phyloP scores from a whole-genome alignment of 768 basidiomycete genomes.

The Hydnomerulius pinastri region DNA sequence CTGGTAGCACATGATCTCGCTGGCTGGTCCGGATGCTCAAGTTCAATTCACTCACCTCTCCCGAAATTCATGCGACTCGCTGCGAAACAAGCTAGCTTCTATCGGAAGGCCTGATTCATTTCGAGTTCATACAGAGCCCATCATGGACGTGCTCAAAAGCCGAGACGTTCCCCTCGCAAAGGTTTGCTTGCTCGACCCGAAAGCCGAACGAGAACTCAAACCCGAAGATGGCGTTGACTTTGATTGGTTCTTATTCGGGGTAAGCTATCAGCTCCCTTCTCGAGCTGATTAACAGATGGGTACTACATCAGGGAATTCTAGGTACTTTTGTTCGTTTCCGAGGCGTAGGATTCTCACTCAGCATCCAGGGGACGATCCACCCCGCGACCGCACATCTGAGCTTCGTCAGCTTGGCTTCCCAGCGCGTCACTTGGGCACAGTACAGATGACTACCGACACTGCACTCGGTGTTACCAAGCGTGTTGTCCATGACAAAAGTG shows the following conservation, averaged over 20 bases:
- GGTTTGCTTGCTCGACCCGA: constrained; percentile 95
- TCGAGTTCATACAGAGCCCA: constrained; percentile 24
- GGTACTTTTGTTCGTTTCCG: constrained; percentile 35
- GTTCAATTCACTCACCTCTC: constrained; percentile 91
- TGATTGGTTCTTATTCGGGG: constrained; percentile 90
- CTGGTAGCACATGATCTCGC: constrained; percentile 75
- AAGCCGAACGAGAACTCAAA: constrained; percentile 64
- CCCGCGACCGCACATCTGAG: constrained; percentile 88
- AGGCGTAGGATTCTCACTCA: background rate
- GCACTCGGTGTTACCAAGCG: constrained; percentile 89
- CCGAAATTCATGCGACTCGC: constrained; percentile 57
- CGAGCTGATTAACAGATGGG: background rate
- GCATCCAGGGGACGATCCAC: constrained; percentile 88
- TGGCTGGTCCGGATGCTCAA: constrained; percentile 64
- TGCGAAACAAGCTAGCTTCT: constrained; percentile 34
- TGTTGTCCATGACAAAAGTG: constrained; percentile 73
- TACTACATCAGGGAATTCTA: constrained; percentile 54
- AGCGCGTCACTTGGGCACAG: constrained; percentile 75
- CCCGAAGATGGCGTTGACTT: constrained; percentile 85
- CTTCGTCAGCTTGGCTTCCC: constrained; percentile 87
- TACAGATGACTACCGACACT: constrained; percentile 99
- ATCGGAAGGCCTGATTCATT: constrained; percentile 14
- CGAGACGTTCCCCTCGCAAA: constrained; percentile 45
- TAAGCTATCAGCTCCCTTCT: constrained; percentile 34
- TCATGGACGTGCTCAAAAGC: constrained; percentile 14